Evolutionary conservation across 1,284 basidiomycete genomes (phyloP).

Genomic region (Tilletia caries): DNA sequence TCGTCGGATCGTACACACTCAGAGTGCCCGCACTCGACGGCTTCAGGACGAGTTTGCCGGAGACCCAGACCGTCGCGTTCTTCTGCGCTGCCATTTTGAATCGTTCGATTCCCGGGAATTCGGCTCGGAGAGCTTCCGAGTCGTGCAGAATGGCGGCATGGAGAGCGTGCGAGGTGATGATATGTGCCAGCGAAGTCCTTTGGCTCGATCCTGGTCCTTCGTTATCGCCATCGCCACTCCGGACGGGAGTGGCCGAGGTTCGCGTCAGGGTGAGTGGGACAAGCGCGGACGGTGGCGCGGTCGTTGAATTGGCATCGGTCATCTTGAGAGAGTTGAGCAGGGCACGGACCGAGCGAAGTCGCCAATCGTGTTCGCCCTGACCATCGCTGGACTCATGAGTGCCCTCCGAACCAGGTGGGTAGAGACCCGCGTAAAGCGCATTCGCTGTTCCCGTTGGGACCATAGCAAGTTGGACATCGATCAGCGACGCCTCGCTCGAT

Average conservation of each 20-base stretch:
- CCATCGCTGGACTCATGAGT: neutral
- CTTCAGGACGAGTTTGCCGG: constrained; percentile 62
- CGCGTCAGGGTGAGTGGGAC: constrained; percentile 9
- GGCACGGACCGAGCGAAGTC: constrained; percentile 16
- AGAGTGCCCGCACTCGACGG: constrained; percentile 24
- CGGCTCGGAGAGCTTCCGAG: constrained; percentile 63
- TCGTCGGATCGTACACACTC: neutral
- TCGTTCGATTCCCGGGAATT: constrained; percentile 72
- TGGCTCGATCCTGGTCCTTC: neutral
- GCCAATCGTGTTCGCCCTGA: constrained; percentile 7
- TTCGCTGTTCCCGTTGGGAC: constrained; percentile 87
- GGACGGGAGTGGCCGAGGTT: neutral
- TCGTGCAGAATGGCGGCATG: constrained; percentile 77
- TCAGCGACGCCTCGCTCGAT: neutral
- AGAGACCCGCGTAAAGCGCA: constrained; percentile 68
- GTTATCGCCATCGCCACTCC: neutral
- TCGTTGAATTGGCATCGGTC: neutral
- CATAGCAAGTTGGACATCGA: constrained; percentile 49
- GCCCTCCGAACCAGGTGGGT: constrained; percentile 54
- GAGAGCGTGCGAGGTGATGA: constrained; percentile 63
- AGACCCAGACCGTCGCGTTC: constrained; percentile 73
- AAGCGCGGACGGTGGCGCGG: neutral
- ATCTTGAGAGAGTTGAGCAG: neutral
- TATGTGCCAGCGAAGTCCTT: constrained; percentile 49
- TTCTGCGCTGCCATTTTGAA: constrained; percentile 77